These are phyloP conservation scores for Yarrowia porcina DNA, from an alignment of 805 yeast species.

Conservation along the genomic window DNA sequence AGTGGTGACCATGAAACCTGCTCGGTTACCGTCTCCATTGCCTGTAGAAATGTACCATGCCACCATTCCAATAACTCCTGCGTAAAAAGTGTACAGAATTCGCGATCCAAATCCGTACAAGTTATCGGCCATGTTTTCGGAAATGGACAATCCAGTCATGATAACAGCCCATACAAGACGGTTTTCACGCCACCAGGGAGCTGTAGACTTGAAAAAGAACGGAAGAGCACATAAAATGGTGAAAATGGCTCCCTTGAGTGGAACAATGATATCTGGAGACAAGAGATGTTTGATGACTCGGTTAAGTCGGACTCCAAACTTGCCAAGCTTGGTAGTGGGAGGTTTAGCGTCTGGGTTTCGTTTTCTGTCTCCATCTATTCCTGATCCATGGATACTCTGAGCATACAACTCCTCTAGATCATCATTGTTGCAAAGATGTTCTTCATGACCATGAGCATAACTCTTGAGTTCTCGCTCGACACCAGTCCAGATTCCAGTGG, in stretches of 20 bases:
- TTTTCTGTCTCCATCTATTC: neutral
- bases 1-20: slow-evolving; percentile 34
- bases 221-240: slow-evolving; percentile 33
- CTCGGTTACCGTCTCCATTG: slow-evolving; percentile 37
- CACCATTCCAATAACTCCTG: slow-evolving; percentile 37
- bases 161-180: slow-evolving; percentile 38
- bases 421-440: slow-evolving; percentile 16
- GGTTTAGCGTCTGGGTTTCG: slow-evolving; percentile 23
- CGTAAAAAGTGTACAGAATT: slow-evolving; percentile 35
- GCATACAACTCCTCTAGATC: slow-evolving; percentile 6
- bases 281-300: neutral
- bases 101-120: slow-evolving; percentile 34
- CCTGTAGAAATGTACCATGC: slow-evolving; percentile 41
- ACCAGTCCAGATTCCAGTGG: neutral
- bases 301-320: neutral
- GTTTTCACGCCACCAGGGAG: slow-evolving; percentile 31
- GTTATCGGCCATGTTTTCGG: slow-evolving; percentile 38
- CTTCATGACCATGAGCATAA: neutral
- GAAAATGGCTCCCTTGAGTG: slow-evolving; percentile 33
- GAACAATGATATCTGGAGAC: slow-evolving; percentile 29
- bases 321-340: neutral
- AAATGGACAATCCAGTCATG: slow-evolving; percentile 35
- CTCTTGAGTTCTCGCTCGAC: neutral
- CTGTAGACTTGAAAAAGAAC: slow-evolving; percentile 33
- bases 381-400: neutral